These are phyloP conservation scores for Meyerozyma athensensis DNA, from an alignment of 1,139 yeast species.

Conservation along the genomic window DNA sequence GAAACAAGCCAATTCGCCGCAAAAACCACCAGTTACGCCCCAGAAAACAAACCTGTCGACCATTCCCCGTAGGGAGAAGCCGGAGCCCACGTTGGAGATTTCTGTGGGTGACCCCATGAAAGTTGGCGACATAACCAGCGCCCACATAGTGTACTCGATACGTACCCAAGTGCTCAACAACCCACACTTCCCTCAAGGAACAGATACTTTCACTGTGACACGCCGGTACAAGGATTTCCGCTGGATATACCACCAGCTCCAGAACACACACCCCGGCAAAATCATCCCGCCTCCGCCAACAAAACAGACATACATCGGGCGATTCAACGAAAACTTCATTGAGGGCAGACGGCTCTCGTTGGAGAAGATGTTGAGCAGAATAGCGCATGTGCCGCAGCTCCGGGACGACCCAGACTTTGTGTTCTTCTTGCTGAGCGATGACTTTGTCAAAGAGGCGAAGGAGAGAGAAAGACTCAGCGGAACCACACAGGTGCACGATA, in stretches of 20 bases:
- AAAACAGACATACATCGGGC: slow-evolving; percentile 81
- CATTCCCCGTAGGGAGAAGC: slow-evolving; percentile 5
- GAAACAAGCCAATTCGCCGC: slow-evolving; percentile 6
- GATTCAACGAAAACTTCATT: slow-evolving; percentile 82
- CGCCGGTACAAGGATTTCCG: slow-evolving; percentile 79
- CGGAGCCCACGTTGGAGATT: slow-evolving; percentile 46
- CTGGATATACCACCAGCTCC: slow-evolving; percentile 87
- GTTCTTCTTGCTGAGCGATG: slow-evolving; percentile 70
- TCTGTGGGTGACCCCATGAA: slow-evolving; percentile 87
- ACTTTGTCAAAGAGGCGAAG: slow-evolving; percentile 61
- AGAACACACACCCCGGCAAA: slow-evolving; percentile 81
- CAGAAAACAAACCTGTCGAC: slow-evolving; percentile 6
- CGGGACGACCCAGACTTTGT: slow-evolving; percentile 72
- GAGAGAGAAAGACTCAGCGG: slow-evolving; percentile 58
- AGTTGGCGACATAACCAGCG: slow-evolving; percentile 84
- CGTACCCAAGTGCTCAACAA: slow-evolving; percentile 34
- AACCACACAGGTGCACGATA: slow-evolving; percentile 44
- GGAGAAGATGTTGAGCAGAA: slow-evolving; percentile 79
- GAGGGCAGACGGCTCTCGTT: slow-evolving; percentile 83
- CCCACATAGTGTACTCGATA: slow-evolving; percentile 85
- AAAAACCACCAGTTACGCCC: background rate
- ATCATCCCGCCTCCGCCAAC: slow-evolving; percentile 97
- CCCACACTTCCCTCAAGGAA: slow-evolving; percentile 23
- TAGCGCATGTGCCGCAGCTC: slow-evolving; percentile 51
- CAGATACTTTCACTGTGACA: slow-evolving; percentile 44